phyloP scores from a whole-genome alignment of 2,329 filamentous ascomycete genomes.

The Clarireedia homoeocarpa region DNA sequence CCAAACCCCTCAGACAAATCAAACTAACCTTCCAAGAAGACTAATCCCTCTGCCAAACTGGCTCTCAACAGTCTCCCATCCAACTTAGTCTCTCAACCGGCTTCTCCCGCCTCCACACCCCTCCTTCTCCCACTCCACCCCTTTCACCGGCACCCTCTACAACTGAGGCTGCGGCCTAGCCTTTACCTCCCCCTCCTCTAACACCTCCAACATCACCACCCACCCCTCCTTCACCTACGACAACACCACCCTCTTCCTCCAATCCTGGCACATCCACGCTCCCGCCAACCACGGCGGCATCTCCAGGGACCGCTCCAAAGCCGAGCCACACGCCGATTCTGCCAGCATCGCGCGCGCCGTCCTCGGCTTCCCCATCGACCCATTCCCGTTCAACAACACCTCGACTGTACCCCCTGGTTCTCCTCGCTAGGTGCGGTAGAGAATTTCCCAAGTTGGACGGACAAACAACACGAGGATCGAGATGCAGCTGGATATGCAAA shows the following conservation, averaged over 20 bases:
- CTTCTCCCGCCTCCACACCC: conserved; percentile 34
- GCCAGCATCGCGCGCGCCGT: conserved; percentile 37
- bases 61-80: conserved; percentile 44
- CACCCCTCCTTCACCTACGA: conserved; percentile 38
- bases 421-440: conserved; percentile 32
- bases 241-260: conserved; percentile 39
- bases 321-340: conserved; percentile 39
- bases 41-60: conserved; percentile 40
- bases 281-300: conserved; percentile 42
- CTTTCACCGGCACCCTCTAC: conserved; percentile 34
- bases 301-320: conserved; percentile 34
- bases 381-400: conserved; percentile 28
- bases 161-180: conserved; percentile 44
- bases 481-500: background rate
- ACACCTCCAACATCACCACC: conserved; percentile 20
- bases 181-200: conserved; percentile 33
- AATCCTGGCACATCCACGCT: conserved; percentile 43
- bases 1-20: background rate
- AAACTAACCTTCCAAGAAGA: conserved; percentile 17
- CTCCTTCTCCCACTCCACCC: conserved; percentile 35
- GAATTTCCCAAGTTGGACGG: conserved; percentile 24
- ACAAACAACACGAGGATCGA: background rate
- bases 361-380: conserved; percentile 39
- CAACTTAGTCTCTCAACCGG: conserved; percentile 33
- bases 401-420: conserved; percentile 27